Evolutionary conservation across 352 stramenopile genomes (phyloP).

Genomic region (Pythium chondricola): DNA sequence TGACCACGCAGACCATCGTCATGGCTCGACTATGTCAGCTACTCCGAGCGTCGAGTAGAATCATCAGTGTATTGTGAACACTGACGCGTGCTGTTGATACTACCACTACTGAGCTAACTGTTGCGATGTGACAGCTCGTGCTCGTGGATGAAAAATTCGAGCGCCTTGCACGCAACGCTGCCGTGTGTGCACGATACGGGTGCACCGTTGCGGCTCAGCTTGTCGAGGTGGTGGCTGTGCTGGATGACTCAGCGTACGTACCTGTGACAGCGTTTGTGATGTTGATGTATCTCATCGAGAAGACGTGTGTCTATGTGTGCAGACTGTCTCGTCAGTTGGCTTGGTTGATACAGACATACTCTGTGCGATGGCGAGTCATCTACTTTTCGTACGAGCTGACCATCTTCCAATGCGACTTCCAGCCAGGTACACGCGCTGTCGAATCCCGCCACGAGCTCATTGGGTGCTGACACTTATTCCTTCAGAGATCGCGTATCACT

Average conservation of each 20-base stretch:
- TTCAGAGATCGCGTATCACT: constrained; percentile 18
- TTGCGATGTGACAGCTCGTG: constrained; percentile 22
- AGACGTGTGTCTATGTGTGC: not conserved
- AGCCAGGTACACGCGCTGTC: constrained; percentile 25
- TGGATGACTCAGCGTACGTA: constrained; percentile 19
- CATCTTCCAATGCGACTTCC: constrained; percentile 41
- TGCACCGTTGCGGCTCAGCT: constrained; percentile 17
- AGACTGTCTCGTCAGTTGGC: constrained; percentile 32
- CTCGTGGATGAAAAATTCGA: constrained; percentile 33
- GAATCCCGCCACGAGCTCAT: not conserved
- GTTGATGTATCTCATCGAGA: not conserved
- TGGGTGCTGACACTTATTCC: not conserved
- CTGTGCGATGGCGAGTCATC: constrained; percentile 40
- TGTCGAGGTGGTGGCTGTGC: not conserved
- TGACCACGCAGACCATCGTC: constrained; percentile 11
- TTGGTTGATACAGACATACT: constrained; percentile 35
- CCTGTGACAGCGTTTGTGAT: not conserved
- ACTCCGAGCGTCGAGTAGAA: constrained; percentile 7
- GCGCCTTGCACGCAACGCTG: constrained; percentile 26
- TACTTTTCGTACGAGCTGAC: constrained; percentile 36
- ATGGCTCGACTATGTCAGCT: constrained; percentile 12
- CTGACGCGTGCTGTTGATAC: not conserved
- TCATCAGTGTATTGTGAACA: constrained; percentile 5
- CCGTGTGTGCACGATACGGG: constrained; percentile 32
- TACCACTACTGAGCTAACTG: not conserved